Evolutionary conservation across 176 grass and related monocot species (phyloP).

Genomic region (Zoysia japonica): DNA sequence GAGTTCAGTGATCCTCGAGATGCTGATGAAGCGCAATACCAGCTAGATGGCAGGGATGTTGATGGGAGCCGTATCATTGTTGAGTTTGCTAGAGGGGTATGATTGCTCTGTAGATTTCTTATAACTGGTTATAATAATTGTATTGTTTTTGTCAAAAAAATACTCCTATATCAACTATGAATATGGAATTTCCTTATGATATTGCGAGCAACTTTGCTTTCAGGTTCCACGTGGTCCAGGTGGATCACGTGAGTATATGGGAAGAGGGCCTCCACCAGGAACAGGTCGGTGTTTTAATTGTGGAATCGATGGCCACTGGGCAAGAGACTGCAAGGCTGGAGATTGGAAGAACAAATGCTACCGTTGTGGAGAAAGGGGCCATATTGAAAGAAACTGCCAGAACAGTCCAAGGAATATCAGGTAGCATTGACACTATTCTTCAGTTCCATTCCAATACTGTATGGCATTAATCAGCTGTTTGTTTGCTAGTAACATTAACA

Average conservation of each 20-base stretch:
- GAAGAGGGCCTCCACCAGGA: conserved; percentile 92
- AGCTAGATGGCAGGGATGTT: conserved; percentile 85
- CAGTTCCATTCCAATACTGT: neutral
- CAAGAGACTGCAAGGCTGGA: conserved; percentile 91
- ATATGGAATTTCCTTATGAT: conserved; percentile 1
- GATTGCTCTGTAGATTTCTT: neutral
- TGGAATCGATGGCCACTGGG: conserved; percentile 97
- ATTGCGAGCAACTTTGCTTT: neutral
- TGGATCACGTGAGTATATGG: conserved; percentile 76
- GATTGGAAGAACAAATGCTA: conserved; percentile 99
- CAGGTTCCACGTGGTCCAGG: conserved; percentile 78
- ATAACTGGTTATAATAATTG: neutral
- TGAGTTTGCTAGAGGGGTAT: conserved; percentile 94
- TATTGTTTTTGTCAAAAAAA: neutral
- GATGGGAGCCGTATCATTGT: conserved; percentile 90
- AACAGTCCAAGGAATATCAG: conserved; percentile 78
- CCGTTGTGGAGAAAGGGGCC: conserved; percentile 88
- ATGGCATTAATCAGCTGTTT: neutral
- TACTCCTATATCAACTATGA: neutral
- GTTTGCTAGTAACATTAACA: conserved; percentile 23
- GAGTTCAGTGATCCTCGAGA: conserved; percentile 91
- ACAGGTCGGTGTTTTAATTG: conserved; percentile 98
- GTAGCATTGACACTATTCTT: conserved; percentile 27
- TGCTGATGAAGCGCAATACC: conserved; percentile 93
- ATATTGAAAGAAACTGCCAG: conserved; percentile 97